Evolutionary conservation across 2,329 filamentous ascomycete species (phyloP), one percentile per base, ranked within the genome.

Genomic region (Trichoderma afroharzianum): DNA sequence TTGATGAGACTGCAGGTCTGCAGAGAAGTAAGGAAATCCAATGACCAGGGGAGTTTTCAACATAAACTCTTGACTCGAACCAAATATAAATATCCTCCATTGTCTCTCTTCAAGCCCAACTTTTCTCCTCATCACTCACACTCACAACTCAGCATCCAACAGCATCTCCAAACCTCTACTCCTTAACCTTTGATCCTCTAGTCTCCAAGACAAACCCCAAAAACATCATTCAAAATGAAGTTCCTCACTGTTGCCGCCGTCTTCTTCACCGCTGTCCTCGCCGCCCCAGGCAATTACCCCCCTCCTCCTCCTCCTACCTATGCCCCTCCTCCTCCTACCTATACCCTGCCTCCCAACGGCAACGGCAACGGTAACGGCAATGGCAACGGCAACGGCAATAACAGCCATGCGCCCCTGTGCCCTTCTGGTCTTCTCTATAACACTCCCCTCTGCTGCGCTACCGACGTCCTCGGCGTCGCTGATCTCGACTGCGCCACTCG

Each of bases 221-320:
- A 72, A 53, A 9, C 32, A 30, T 4, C 24, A 55, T 50, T 58
- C 70, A 73, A 72, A 57, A 73, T 73, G 72, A 30, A 73, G 66
- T 73, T 72, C 72, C 21, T 73, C 55, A 14, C 66, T 47, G 26
- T 70, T 43, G 61, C 61, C 66, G 47, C 70, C 33, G 64, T 73
- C 66, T 32, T 73, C 72, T 14, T 68, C 64, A 18, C 70, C 47
- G 30, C 72, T 4, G 72, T 57, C 33, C 11, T 70, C 4, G 70
- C 70, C 15, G 70, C 55, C 26, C 70, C 70, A 12, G 18, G 57
- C 43, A 57, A 66, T 50, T 53, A 26, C 55, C 43, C 6, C 15
- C 11, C 63, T 28, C 63, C 63, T 55, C 47, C 63, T 50, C 30
- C 63, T 39, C 47, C 62, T 14, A 6, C 6, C n/a, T 21, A 33